phyloP scores from a whole-genome alignment of 768 basidiomycete species.

The Lentinus brumalis region DNA sequence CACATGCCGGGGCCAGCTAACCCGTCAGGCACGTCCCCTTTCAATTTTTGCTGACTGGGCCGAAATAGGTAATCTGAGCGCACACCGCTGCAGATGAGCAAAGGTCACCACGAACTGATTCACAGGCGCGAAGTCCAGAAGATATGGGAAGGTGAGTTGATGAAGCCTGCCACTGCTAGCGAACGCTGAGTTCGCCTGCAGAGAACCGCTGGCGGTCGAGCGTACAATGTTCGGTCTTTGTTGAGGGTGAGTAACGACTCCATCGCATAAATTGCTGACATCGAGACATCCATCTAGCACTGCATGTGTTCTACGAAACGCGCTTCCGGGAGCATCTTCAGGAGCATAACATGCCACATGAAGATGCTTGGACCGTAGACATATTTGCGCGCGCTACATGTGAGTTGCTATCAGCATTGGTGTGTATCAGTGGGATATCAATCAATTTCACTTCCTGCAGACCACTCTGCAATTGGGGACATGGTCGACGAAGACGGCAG shows the following conservation, averaged over 20 bases:
- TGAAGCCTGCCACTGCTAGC: too few relatives aligned
- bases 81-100: not conserved
- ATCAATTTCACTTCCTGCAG: not conserved
- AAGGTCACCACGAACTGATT: not conserved
- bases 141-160: slow-evolving; percentile 4
- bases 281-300: not conserved
- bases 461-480: slow-evolving; percentile 16
- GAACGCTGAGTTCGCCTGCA: too few relatives aligned
- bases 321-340: slow-evolving; percentile 6
- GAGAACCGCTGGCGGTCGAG: slow-evolving; percentile 5
- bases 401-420: not conserved
- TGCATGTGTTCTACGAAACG: not conserved
- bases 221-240: slow-evolving; percentile 9
- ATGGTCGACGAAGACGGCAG: slow-evolving; percentile 14
- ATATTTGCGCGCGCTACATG: slow-evolving; percentile 14
- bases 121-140: not conserved
- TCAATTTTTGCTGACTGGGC: too few relatives aligned
- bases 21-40: too few relatives aligned
- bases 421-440: not conserved
- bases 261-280: too few relatives aligned
- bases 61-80: not conserved
- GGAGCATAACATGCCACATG: not conserved
- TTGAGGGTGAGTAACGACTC: slow-evolving; percentile 1
- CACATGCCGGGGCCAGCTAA: too few relatives aligned
- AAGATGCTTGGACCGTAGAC: slow-evolving; percentile 12